Percentiles rank a stretch among this genome's conserved stretches.
Conservation (phyloP, 345 rosid genomes). For the Citrus medica region DNA sequence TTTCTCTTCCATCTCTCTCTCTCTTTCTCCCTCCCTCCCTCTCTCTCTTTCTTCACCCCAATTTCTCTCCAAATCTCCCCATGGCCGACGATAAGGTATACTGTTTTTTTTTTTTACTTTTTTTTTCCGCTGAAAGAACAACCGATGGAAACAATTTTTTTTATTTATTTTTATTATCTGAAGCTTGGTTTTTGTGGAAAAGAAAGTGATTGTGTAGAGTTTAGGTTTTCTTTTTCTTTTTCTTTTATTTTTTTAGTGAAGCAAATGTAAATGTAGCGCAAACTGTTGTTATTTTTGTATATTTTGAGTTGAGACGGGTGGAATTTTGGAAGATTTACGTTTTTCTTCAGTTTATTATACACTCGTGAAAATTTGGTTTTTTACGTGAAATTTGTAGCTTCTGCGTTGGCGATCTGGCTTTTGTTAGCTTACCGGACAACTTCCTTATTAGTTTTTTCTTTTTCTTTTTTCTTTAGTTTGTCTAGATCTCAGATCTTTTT, state of each 20-base stretch:
- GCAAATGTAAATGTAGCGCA: neutral
- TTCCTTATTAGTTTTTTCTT: neutral
- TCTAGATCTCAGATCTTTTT: slow-evolving; percentile 20
- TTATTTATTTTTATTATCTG: neutral
- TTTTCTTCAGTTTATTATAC: neutral
- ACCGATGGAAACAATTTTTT: neutral
- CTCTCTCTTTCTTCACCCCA: neutral
- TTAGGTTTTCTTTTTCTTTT: neutral
- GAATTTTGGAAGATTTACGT: neutral
- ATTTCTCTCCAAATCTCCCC: slow-evolving; percentile 17
- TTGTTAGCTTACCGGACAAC: neutral
- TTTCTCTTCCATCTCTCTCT: neutral
- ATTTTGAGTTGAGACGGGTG: neutral
- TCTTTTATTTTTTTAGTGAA: neutral
- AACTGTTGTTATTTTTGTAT: neutral
- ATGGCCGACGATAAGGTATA: slow-evolving; percentile 81
- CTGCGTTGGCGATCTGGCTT: slow-evolving; percentile 10
- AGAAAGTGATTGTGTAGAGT: neutral
- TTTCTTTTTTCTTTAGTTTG: neutral
- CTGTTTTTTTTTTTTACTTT: neutral
- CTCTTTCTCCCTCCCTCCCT: neutral
- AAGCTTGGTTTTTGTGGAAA: neutral
- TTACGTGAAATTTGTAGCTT: neutral
- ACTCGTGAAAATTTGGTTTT: neutral
- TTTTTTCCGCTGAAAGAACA: neutral